Evolutionary conservation across 306 rosid species (phyloP), one percentile per base, ranked within the genome.

Genomic region (Vicia faba): DNA sequence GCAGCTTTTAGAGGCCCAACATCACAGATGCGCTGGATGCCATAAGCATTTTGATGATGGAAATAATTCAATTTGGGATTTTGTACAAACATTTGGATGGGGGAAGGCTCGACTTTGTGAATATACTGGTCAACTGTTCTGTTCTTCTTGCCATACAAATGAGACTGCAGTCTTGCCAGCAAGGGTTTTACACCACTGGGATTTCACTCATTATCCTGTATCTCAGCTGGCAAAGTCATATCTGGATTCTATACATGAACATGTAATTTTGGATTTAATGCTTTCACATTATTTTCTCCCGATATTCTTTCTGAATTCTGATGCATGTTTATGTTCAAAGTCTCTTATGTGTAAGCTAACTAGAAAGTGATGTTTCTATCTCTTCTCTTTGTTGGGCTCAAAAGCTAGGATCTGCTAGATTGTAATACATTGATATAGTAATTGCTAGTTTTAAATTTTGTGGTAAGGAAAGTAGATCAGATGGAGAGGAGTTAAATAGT

Each of bases 51-150:
- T 95, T 79, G 91, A 86, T 84, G 89, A 85, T 76, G 96, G 85
- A 33, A 93, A 76, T 77, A 82, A 91, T 28, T 61, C 75, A 78
- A 84, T 95, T 70, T 40, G 70, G 84, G 99, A 87, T 78, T 82
- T 95, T 81, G 97, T 90, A 61, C 85, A 84, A 82, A 82, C 92
- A 50, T 85, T 95, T 48, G 97, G 99, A 77, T 95, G 97, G 97
- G 96, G 99, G 26, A 95, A 82, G 80, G 95, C 97, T 76, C 88
- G 95, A 76, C 84, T 87, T 48, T 95, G 99, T 80, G 99, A 90
- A 76, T 95, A 95, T 78, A 88, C 89, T 55, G 79, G 92, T 76
- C 97, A 95, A 74, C 70, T 95, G 77, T 95, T 90, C 75, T 90
- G 99, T 82, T 80, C 87, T 74, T 90, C 88, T 11, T 95, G 99